Evolutionary conservation across 2,329 filamentous ascomycete genomes (phyloP).

Genomic region (Exophiala viscosa): DNA sequence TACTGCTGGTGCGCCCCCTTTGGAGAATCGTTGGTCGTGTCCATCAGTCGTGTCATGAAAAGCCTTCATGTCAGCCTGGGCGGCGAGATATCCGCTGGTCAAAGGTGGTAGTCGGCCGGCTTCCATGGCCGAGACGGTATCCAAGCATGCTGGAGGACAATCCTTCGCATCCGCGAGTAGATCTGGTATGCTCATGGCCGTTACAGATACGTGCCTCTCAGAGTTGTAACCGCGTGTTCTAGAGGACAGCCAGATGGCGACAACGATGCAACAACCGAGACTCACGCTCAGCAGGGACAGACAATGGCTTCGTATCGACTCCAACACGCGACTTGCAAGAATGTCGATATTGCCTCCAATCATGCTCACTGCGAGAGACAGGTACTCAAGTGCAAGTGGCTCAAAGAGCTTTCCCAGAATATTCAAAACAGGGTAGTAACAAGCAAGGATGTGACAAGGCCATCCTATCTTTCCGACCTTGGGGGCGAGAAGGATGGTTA

Average conservation of each 20-base stretch:
- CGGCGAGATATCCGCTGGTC: slow-evolving; percentile 19
- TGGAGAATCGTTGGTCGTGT: no score
- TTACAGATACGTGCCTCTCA: neutral
- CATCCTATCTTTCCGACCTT: neutral
- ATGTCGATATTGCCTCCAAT: neutral
- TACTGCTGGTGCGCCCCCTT: neutral
- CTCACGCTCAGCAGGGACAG: slow-evolving; percentile 3
- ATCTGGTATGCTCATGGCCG: neutral
- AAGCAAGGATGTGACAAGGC: neutral
- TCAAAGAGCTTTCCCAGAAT: no score
- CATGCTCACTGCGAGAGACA: neutral
- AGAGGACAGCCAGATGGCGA: neutral
- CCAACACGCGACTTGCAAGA: neutral
- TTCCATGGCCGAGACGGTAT: neutral
- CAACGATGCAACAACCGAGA: slow-evolving; percentile 1
- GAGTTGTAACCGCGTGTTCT: neutral
- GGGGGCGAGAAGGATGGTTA: neutral
- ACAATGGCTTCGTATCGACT: neutral
- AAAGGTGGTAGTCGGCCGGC: neutral
- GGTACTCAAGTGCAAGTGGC: no score
- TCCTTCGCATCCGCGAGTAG: neutral
- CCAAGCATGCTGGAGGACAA: no score
- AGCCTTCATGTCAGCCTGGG: slow-evolving; percentile 9
- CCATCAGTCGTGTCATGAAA: neutral
- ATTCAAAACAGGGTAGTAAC: no score